Conservation (phyloP, 2,329 filamentous ascomycete genomes). For the Tympanopsis confertula region DNA sequence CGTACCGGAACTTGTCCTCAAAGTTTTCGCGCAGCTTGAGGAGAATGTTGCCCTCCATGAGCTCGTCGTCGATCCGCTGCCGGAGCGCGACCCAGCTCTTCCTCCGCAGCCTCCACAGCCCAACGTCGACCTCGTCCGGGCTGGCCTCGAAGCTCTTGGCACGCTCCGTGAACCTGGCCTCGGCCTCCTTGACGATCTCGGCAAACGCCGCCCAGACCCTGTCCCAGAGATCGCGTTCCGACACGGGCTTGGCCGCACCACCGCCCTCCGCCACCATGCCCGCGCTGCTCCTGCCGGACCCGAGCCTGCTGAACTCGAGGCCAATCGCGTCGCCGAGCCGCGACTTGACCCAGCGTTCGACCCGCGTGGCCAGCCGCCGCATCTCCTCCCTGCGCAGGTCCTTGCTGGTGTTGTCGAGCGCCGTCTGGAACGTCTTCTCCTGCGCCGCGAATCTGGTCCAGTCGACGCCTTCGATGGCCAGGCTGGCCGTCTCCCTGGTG, state of each 20-base stretch:
- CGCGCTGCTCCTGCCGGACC: slow-evolving; percentile 71
- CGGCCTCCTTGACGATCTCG: slow-evolving; percentile 72
- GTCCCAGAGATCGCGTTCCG: slow-evolving; percentile 88
- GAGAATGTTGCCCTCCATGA: slow-evolving; percentile 93
- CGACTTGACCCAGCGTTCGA: slow-evolving; percentile 88
- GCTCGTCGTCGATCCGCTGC: slow-evolving; percentile 88
- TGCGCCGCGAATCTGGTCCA: slow-evolving; percentile 86
- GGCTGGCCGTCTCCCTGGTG: slow-evolving; percentile 60
- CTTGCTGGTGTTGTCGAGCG: slow-evolving; percentile 77
- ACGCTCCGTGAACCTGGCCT: slow-evolving; percentile 73
- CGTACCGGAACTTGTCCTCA: slow-evolving; percentile 97
- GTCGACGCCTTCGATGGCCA: slow-evolving; percentile 65
- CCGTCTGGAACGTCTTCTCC: slow-evolving; percentile 70
- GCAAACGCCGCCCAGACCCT: slow-evolving; percentile 83
- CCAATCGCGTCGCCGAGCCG: slow-evolving; percentile 79
- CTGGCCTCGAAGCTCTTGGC: slow-evolving; percentile 91
- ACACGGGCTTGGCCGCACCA: slow-evolving; percentile 37
- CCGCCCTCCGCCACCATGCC: slow-evolving; percentile 70
- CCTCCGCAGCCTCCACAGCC: slow-evolving; percentile 79
- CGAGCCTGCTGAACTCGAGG: slow-evolving; percentile 90
- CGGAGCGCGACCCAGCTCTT: slow-evolving; percentile 90
- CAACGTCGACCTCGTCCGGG: slow-evolving; percentile 79
- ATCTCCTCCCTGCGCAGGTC: slow-evolving; percentile 89
- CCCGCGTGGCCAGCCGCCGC: slow-evolving; percentile 76
- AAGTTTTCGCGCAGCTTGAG: slow-evolving; percentile 96